phyloP scores from a whole-genome alignment of 2,329 filamentous ascomycete species.

The Xylariaceae sp. region DNA sequence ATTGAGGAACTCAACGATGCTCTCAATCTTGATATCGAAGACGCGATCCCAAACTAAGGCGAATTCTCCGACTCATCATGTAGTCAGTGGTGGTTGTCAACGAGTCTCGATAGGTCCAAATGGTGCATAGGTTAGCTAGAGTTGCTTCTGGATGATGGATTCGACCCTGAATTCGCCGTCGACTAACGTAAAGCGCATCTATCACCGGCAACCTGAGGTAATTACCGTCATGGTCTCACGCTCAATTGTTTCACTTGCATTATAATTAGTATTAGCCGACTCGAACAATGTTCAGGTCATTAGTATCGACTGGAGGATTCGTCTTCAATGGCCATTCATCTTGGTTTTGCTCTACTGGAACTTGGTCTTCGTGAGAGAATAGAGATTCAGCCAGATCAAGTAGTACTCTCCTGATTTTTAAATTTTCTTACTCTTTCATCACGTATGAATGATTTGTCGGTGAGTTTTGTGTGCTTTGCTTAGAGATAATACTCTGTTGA shows the following conservation, averaged over 20 bases:
- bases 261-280: not conserved
- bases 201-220: not conserved
- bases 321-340: not conserved
- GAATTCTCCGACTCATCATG: not conserved
- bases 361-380: not conserved
- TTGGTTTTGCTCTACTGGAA: not conserved
- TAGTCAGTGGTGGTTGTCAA: not conserved
- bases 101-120: not conserved
- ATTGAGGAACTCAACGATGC: not conserved
- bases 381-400: not conserved
- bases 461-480: not conserved
- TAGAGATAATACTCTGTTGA: not conserved
- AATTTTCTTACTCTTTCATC: not conserved
- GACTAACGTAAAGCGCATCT: not conserved
- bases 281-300: not conserved
- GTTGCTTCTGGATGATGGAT: not conserved
- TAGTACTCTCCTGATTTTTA: not conserved
- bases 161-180: not conserved
- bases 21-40: not conserved
- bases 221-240: not conserved
- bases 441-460: not conserved
- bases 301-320: not conserved
- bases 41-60: not conserved
- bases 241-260: not conserved
- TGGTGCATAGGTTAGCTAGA: not conserved